phyloP scores from a whole-genome alignment of 2,329 filamentous ascomycete genomes.

The Reticulascus tulasneorum region DNA sequence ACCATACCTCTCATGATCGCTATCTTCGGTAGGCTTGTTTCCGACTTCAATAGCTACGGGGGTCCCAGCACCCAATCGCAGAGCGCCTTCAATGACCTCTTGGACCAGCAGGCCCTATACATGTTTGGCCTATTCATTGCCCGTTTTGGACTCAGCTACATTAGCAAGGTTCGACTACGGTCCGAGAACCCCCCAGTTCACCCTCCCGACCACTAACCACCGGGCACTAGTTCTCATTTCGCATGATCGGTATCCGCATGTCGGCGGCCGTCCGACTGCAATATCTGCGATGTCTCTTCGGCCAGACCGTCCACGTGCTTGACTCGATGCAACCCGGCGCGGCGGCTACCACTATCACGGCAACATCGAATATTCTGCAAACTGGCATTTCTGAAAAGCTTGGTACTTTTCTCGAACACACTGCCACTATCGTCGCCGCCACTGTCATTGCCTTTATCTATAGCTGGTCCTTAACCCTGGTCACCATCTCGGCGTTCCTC shows the following conservation, averaged over 20 bases:
- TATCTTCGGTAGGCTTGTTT: background rate
- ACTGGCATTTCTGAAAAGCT: slow-evolving; percentile 37
- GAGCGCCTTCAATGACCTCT: background rate
- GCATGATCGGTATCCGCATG: background rate
- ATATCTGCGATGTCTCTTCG: background rate
- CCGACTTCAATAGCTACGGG: background rate
- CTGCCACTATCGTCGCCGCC: slow-evolving; percentile 32
- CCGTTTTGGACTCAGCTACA: background rate
- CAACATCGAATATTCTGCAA: slow-evolving; percentile 15
- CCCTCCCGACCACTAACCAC: too few species aligned
- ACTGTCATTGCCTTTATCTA: slow-evolving; percentile 34
- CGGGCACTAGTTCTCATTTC: slow-evolving; percentile 15
- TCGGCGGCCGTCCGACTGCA: background rate
- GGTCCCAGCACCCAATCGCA: too few species aligned
- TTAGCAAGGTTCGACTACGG: too few species aligned
- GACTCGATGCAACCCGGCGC: background rate
- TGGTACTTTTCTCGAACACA: slow-evolving; percentile 32
- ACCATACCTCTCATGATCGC: background rate
- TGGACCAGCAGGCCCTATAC: background rate
- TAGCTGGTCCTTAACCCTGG: slow-evolving; percentile 41
- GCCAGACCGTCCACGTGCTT: background rate
- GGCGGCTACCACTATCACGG: background rate
- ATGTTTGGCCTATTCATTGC: background rate
- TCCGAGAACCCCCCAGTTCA: too few species aligned
- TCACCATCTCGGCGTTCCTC: slow-evolving; percentile 27